Conservation (phyloP, 768 basidiomycete genomes). For the Xanthoconium purpureum region DNA sequence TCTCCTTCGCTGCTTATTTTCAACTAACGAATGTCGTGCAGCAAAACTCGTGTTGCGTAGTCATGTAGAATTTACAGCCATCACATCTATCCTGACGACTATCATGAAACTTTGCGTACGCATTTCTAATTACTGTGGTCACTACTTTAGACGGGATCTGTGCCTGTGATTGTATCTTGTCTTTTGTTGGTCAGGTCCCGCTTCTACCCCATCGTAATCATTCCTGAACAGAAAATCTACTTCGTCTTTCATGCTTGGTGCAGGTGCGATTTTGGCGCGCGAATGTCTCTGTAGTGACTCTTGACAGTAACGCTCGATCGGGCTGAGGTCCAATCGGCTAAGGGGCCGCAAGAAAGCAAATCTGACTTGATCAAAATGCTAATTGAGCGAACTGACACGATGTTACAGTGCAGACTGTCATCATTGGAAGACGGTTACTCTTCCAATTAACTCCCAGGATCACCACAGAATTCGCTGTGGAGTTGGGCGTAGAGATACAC, state of each 20-base stretch:
- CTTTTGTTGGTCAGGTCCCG: not conserved
- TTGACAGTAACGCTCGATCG: too few species aligned
- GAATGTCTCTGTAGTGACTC: too few species aligned
- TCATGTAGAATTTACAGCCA: conserved; percentile 55
- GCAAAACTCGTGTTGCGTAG: conserved; percentile 95
- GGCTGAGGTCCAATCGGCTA: too few species aligned
- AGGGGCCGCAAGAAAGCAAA: too few species aligned
- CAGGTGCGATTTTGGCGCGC: too few species aligned
- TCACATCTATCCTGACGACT: conserved; percentile 13
- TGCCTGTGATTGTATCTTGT: conserved; percentile 5
- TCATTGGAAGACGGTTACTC: too few species aligned
- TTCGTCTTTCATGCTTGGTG: not conserved
- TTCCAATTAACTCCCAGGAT: too few species aligned
- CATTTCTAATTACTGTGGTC: conserved; percentile 13
- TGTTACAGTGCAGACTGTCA: too few species aligned
- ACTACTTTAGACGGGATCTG: conserved; percentile 1
- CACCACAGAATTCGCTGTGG: too few species aligned
- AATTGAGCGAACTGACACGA: too few species aligned
- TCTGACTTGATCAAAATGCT: too few species aligned
- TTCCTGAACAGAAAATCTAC: not conserved
- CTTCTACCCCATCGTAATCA: not conserved
- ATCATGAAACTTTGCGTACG: conserved; percentile 22
- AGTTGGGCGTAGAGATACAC: too few species aligned
- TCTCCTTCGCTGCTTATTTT: not conserved
- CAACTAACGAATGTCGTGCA: conserved; percentile 32